Evolutionary conservation across 2,329 filamentous ascomycete genomes (phyloP).

Genomic region (Ophiostoma triangulosporum): DNA sequence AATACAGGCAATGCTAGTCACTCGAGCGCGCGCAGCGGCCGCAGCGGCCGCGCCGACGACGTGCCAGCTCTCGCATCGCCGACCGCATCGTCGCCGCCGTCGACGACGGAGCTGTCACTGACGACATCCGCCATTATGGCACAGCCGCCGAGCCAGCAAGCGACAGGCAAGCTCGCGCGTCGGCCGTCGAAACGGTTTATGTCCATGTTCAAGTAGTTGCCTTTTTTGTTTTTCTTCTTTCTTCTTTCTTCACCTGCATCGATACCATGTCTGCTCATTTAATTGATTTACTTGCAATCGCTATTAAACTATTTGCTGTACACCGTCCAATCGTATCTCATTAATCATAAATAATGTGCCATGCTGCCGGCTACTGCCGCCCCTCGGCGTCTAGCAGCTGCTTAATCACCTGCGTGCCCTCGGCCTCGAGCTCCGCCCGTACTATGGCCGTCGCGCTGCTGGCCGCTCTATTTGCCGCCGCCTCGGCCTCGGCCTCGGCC

Average conservation of each 20-base stretch:
- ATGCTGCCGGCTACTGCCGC: neutral
- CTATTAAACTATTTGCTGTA: too few species aligned
- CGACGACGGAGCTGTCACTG: conserved; percentile 10
- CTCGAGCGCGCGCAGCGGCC: neutral
- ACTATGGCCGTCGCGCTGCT: conserved; percentile 22
- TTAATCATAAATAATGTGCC: too few species aligned
- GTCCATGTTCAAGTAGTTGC: conserved; percentile 25
- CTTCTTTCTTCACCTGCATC: neutral
- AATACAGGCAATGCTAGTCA: neutral
- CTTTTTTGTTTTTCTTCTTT: neutral
- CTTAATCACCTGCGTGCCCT: conserved; percentile 39
- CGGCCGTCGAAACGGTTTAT: conserved; percentile 26
- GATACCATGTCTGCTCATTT: neutral
- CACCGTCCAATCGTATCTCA: neutral
- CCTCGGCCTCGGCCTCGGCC: conserved; percentile 21
- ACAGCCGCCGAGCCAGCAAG: neutral
- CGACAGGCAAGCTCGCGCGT: conserved; percentile 4
- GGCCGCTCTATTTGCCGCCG: conserved; percentile 8
- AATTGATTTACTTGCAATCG: neutral
- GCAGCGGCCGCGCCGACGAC: neutral
- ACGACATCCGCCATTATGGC: conserved; percentile 4
- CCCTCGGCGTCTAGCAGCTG: conserved; percentile 33
- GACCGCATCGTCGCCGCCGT: neutral
- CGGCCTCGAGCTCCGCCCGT: conserved; percentile 30
- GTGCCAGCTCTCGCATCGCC: neutral